These are phyloP conservation scores for Cucumis cinereus DNA, from an alignment of 306 rosid genomes.

Conservation along the genomic window DNA sequence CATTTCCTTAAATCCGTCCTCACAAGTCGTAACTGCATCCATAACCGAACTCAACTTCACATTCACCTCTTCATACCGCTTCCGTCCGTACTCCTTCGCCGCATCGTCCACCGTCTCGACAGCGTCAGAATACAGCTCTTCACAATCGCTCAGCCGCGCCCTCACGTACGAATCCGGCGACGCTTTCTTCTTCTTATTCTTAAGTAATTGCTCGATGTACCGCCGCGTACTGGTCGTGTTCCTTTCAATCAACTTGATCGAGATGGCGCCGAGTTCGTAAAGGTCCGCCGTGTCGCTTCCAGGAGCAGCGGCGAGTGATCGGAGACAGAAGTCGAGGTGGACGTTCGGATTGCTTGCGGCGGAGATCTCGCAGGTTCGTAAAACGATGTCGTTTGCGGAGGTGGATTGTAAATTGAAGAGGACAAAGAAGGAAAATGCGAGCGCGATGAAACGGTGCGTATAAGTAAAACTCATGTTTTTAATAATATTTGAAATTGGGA, in stretches of 20 bases:
- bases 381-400: conserved; percentile 25
- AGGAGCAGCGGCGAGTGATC: conserved; percentile 31
- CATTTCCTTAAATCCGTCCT: conserved; percentile 53
- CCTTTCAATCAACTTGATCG: conserved; percentile 26
- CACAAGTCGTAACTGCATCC: conserved; percentile 55
- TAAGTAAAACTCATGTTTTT: neutral
- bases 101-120: conserved; percentile 23
- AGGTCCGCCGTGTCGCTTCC: conserved; percentile 18
- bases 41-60: conserved; percentile 31
- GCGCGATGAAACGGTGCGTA: neutral
- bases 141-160: conserved; percentile 46
- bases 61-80: conserved; percentile 32
- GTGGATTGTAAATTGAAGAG: neutral
- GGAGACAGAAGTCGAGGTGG: conserved; percentile 44
- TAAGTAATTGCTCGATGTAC: conserved; percentile 28
- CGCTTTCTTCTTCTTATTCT: conserved; percentile 8
- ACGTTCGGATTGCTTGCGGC: conserved; percentile 46
- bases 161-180: conserved; percentile 6
- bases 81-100: conserved; percentile 24
- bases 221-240: conserved; percentile 31
- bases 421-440: neutral
- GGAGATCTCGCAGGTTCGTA: conserved; percentile 35
- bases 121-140: conserved; percentile 39
- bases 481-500: neutral
- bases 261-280: conserved; percentile 29